These are phyloP conservation scores for Eruca vesicaria DNA, from an alignment of 441 rosid genomes.

Conservation along the genomic window DNA sequence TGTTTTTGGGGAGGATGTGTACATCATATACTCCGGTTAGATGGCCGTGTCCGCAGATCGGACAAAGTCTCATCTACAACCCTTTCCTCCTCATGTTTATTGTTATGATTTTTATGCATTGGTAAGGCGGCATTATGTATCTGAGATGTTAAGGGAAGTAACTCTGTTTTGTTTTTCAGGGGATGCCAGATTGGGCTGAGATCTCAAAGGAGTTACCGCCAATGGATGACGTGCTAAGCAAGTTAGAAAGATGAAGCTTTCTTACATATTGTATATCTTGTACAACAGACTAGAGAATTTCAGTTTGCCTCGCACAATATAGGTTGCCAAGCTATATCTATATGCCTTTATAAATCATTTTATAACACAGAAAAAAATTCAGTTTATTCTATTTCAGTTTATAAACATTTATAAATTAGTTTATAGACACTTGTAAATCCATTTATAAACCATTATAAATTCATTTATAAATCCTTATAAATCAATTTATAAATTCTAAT, in stretches of 20 bases:
- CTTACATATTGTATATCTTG: neutral
- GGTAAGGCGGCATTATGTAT: neutral
- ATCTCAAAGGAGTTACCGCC: slow-evolving; percentile 76
- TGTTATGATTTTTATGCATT: too few species aligned
- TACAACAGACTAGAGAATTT: too few species aligned
- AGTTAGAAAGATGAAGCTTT: slow-evolving; percentile 67
- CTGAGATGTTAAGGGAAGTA: neutral
- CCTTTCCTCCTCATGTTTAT: slow-evolving; percentile 4
- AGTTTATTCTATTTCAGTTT: too few species aligned
- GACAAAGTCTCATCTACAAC: slow-evolving; percentile 50
- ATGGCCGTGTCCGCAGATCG: slow-evolving; percentile 95
- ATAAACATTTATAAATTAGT: too few species aligned
- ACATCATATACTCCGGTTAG: slow-evolving; percentile 81
- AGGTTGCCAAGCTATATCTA: too few species aligned
- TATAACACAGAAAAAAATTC: too few species aligned
- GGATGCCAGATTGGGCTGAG: slow-evolving; percentile 93
- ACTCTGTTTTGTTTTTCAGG: slow-evolving; percentile 42
- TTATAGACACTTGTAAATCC: too few species aligned
- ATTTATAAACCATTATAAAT: too few species aligned
- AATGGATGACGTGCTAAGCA: slow-evolving; percentile 83
- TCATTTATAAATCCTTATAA: too few species aligned
- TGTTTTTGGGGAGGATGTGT: slow-evolving; percentile 85
- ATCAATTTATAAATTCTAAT: too few species aligned
- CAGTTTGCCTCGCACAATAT: too few species aligned
- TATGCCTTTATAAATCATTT: too few species aligned